Evolutionary conservation across 495 filamentous ascomycete genomes (phyloP), one percentile per base, ranked within the genome.

Genomic region (Penicillium coffeae): DNA sequence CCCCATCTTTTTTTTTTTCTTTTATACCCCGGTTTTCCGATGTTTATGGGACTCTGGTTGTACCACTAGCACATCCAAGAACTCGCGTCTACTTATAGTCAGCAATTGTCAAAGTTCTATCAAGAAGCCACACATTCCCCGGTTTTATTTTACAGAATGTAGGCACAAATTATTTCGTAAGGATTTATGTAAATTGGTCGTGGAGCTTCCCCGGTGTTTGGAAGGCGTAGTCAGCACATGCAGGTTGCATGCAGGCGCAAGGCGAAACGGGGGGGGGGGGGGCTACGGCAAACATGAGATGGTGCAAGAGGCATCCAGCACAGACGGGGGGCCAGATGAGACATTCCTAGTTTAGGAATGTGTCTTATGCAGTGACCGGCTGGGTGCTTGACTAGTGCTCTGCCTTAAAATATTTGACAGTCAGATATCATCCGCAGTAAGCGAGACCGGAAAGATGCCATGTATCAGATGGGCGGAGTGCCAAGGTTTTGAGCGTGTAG

Each of bases 11-110:
- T 52, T 59, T 58, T 48, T 39, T 46, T 58, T 58, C 48, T 56
- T 44, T 63, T 68, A 66, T 65, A 63, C 59, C 58, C 65, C 55
- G 60, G 60, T 62, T 59, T 61, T 48, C 60, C 52, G 58, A 64
- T 62, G 55, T 59, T 64, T 38, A 61, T 62, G 56, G 60, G 60
- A 64, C 60, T 55, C 60, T 64, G 60, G 60, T 43, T 71, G 68
- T 71, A 69, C 66, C 59, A 69, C 45, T 61, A 61, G 51, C 52
- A 59, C 41, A 33, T 50, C 39, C 51, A 47, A 34, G 57, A 52
- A 48, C 48, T 51, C 25, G 48, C 45, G 47, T 51, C 40, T 48
- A 54, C 22, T 42, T 48, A 50, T 58, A 55, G 49, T 54, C 49
- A 39, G 47, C 38, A 55, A 53, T 49, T 36, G 27, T 40, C 47